Evolutionary conservation across 129 eudicot species (phyloP), one percentile per base, ranked within the genome.

Genomic region (Helianthus annuus): DNA sequence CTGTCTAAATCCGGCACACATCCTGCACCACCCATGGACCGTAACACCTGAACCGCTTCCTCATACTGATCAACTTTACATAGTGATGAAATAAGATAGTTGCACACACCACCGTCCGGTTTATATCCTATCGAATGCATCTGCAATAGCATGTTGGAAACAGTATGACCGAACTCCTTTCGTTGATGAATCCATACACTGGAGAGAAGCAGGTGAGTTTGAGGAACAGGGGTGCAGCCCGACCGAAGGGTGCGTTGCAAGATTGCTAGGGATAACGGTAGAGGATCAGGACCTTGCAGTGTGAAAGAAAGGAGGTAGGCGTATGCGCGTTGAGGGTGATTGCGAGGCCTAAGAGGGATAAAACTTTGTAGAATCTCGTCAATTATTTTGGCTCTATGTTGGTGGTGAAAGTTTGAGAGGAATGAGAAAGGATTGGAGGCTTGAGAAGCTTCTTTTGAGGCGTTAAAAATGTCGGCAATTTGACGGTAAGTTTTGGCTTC

Each of bases 1-100:
- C 89, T 86, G 65, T 89, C 96, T 69, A 77, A 73, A 84, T 92
- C 96, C 53, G 97, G 91, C 51, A 85, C 65, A 60, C 97, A 92
- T 27, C 88, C 88, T 0, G 91, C 94, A 40, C 62, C 61, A 19
- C 40, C 60, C 97, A 92, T 92, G 15, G 82, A 84, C 56, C 57
- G 54, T 76, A 92, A 76, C 54, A 92, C 91, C 42, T 75, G 68
- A 59, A 84, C 62, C 1, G 96, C 97, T 66, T 92, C 97, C 3
- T 79, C 83, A 7, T 68, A 60, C 48, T 86, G 88, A 49, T 87
- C 86, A 38, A 85, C 89, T 48, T 80, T 81, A 68, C 91, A 92
- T 55, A 92, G 81, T 3, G 97, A 88, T 6, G 76, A 77, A 27
- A 92, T 83, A 15, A 92, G 90, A 67, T 82, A 92, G 68, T 92